Conservation (phyloP, 306 rosid species). For the Begonia loranthoides region DNA sequence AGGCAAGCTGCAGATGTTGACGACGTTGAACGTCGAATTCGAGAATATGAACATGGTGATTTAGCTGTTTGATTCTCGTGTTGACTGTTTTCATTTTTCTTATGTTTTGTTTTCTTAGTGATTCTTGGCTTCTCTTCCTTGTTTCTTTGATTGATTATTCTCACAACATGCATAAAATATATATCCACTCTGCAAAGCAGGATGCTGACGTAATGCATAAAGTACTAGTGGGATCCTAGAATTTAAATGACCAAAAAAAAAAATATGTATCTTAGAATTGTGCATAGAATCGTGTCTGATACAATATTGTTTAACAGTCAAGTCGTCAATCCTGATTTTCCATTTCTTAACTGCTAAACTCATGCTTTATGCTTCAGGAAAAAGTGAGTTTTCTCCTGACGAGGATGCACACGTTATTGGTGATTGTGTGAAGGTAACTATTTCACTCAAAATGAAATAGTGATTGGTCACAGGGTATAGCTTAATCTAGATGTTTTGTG, state of each 20-base stretch:
- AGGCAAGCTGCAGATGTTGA: slow-evolving; percentile 99
- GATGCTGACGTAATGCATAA: too few relatives aligned
- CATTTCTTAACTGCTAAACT: neutral
- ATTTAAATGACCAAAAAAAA: too few relatives aligned
- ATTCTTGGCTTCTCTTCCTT: too few relatives aligned
- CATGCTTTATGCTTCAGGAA: slow-evolving; percentile 51
- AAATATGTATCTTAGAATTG: too few relatives aligned
- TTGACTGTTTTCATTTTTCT: neutral
- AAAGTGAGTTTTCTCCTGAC: slow-evolving; percentile 55
- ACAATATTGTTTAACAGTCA: too few relatives aligned
- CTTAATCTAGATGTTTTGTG: slow-evolving; percentile 10
- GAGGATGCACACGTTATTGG: slow-evolving; percentile 93
- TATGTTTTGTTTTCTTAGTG: neutral
- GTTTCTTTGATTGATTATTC: too few relatives aligned
- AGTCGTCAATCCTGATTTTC: too few relatives aligned
- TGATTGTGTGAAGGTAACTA: slow-evolving; percentile 79
- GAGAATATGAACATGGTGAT: slow-evolving; percentile 93
- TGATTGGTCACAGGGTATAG: slow-evolving; percentile 10
- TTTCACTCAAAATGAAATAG: slow-evolving; percentile 7
- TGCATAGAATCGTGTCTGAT: too few relatives aligned
- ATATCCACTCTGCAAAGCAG: too few relatives aligned
- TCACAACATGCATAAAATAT: too few relatives aligned
- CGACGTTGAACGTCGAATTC: slow-evolving; percentile 76
- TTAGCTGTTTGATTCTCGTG: slow-evolving; percentile 7
- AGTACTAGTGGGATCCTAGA: too few relatives aligned